Base-by-base conservation (phyloP, 1,284 basidiomycete species). In the Leucoagaricus sp. region DNA sequence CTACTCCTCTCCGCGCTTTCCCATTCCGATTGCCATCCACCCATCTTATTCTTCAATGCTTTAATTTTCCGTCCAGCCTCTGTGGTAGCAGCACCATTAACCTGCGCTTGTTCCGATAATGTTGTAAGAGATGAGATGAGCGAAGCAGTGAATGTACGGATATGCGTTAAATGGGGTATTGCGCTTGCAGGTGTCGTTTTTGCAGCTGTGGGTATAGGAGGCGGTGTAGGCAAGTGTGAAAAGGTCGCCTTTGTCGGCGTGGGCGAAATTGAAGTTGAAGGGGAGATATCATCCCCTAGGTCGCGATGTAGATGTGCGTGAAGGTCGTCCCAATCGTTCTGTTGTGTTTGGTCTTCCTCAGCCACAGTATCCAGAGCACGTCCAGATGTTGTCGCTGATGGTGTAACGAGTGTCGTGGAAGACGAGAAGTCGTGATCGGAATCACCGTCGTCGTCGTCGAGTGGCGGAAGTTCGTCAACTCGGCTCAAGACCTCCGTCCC, bases 81-180 rank as follows among this genome's bases (percentile, higher is more conserved):
- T 2, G 90, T 84, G 9, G 89, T 90, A 3, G 86, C 87, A 0
- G 87, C 91, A 17, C 87, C 84, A 64, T 91, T 91, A 48, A 92
- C 89, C 68, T 93, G 90, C 8, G 89, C 88, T 59, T 93, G 90
- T 65, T 93, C 90, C n/a, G 89, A 91, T 61, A 93, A 84, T 33
- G 83, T 82, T 3, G 84, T 80, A 36, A 93, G 79, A 7, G 89
- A 89, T n/a, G 84, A 74, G 40, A 87, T 83, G 45, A 92, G 81
- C 4, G 87, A 86, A 15, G 84, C 72, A 0, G 89, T 92, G 65
- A 85, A 82, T 23, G 84, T 80, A 36, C 90, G 86, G 55, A 92
- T 74, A 63, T 90, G 81, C 0, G 84, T 76, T 48, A 93, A 75
- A 60, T 87, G 84, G 0, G 83, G 75, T 34, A 87, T 75, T 0